Percentiles rank a stretch among this genome's conserved stretches.
Conservation (phyloP, 1,139 yeast species). For the Lodderomyces parapsilosis region DNA sequence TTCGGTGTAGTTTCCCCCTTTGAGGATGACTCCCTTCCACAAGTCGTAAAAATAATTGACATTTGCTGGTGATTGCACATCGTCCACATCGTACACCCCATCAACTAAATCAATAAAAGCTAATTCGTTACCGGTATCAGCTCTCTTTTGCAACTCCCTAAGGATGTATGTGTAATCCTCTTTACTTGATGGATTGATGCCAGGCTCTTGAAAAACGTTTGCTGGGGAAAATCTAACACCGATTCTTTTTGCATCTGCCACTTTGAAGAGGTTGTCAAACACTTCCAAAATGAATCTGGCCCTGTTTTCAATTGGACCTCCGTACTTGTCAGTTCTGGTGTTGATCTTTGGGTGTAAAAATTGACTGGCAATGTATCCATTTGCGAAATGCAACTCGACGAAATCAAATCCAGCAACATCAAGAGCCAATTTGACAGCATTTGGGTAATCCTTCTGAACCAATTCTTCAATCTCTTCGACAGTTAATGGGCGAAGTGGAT, state of each 20-base stretch:
- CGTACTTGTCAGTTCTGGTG: slow-evolving; percentile 54
- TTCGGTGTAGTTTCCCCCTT: slow-evolving; percentile 45
- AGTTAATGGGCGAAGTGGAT: slow-evolving; percentile 40
- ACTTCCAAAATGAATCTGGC: slow-evolving; percentile 57
- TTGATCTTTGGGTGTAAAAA: slow-evolving; percentile 50
- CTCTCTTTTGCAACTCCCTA: slow-evolving; percentile 38
- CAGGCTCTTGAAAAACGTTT: slow-evolving; percentile 40
- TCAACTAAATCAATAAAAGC: slow-evolving; percentile 58
- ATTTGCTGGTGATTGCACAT: slow-evolving; percentile 12
- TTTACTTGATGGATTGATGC: slow-evolving; percentile 28
- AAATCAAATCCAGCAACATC: slow-evolving; percentile 68
- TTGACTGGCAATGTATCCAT: slow-evolving; percentile 67
- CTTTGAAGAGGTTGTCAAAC: slow-evolving; percentile 48
- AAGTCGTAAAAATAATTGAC: slow-evolving; percentile 32
- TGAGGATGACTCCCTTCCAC: slow-evolving; percentile 50
- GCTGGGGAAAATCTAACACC: slow-evolving; percentile 66
- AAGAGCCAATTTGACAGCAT: slow-evolving; percentile 45
- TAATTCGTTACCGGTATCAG: slow-evolving; percentile 34
- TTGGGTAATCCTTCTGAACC: slow-evolving; percentile 31
- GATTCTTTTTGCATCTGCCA: slow-evolving; percentile 36
- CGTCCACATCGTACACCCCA: slow-evolving; percentile 23
- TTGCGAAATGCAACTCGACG: slow-evolving; percentile 66
- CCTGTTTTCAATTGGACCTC: slow-evolving; percentile 63
- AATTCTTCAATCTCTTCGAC: slow-evolving; percentile 41
- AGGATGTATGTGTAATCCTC: slow-evolving; percentile 34